Evolutionary conservation across 352 stramenopile genomes (phyloP).

Genomic region (Globisporangium heterothallicum): DNA sequence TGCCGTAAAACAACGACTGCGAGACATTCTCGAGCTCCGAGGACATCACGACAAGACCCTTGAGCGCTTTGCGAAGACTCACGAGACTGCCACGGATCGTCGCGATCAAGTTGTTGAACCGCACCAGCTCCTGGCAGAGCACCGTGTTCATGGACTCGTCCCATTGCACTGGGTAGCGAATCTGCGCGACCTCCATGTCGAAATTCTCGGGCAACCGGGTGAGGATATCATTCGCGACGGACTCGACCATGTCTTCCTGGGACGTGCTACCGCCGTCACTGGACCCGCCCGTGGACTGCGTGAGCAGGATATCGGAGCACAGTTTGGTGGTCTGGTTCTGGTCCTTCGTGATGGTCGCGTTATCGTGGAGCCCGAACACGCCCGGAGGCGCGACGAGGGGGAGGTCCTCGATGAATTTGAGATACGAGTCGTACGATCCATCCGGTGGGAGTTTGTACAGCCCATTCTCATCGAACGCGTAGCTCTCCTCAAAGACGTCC

Average conservation of each 20-base stretch:
- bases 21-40: conserved; percentile 90
- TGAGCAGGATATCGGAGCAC: conserved; percentile 91
- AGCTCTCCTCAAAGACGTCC: conserved; percentile 54
- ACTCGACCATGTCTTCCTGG: conserved; percentile 88
- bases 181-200: conserved; percentile 91
- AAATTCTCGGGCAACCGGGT: conserved; percentile 85
- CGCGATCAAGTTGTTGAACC: conserved; percentile 92
- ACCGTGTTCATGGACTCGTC: conserved; percentile 94
- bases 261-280: conserved; percentile 56
- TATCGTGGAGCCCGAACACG: conserved; percentile 92
- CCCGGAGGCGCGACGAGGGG: conserved; percentile 85
- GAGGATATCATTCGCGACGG: conserved; percentile 85
- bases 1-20: conserved; percentile 89
- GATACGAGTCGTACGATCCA: conserved; percentile 66
- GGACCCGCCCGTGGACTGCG: conserved; percentile 73
- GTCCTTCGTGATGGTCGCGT: conserved; percentile 93
- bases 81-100: conserved; percentile 83
- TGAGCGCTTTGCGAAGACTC: conserved; percentile 87
- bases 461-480: conserved; percentile 61
- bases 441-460: conserved; percentile 76
- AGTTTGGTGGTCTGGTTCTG: conserved; percentile 93
- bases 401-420: conserved; percentile 83
- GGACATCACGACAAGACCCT: conserved; percentile 93
- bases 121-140: conserved; percentile 90
- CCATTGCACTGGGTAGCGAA: conserved; percentile 89